Base-by-base conservation (phyloP, 768 basidiomycete species). In the Pleurotus tuoliensis region DNA sequence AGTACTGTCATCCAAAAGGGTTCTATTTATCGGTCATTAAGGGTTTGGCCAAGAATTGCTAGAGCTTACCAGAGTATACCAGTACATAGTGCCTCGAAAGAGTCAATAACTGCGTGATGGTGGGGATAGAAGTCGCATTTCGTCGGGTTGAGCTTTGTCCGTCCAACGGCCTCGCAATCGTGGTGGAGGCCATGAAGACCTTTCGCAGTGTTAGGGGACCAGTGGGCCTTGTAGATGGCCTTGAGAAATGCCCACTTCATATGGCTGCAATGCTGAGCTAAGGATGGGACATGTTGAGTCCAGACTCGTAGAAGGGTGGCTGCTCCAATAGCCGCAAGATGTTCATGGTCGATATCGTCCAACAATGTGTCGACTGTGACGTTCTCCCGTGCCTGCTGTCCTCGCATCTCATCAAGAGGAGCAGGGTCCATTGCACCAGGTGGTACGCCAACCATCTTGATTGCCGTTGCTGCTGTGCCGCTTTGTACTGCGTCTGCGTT, bases 401-500 rank as follows among this genome's bases (percentile, higher is more conserved):
- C 3, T 9, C 57, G 34, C 3, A n/a, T 45, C 5, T 59, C 12
- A 1, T 20, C 15, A 11, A 61, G 40, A 3, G 57, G 54, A 22
- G 48, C 47, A 11, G 45, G 40, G 12, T 38, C 13, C 12, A 59
- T 12, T 38, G 56, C 47, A 3, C 43, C 48, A 13, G 13, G 27
- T 15, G 56, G 57, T 2, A 59, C 58, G 53, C 59, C 64, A 48
- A 60, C 57, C 9, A 66, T 57, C 45, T 49, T 54, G 20, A 65
- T 40, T 11, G 58, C 47, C 20, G 61, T 64, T 13, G 63, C 61
- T 13, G 63, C 63, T 11, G 64, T 66, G 15, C 64, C 64, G 39
- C 58, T 64, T 16, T 64, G 49, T 27, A 64, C 59, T 15, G 9
- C 37, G 43, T 66, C 64, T 37, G 48, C 27, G 40, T 64, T 49